Percentiles rank a stretch among this genome's conserved stretches.
These are phyloP conservation scores for Parmelia sp. DNA, from an alignment of 495 filamentous ascomycete genomes.

Conservation along the genomic window DNA sequence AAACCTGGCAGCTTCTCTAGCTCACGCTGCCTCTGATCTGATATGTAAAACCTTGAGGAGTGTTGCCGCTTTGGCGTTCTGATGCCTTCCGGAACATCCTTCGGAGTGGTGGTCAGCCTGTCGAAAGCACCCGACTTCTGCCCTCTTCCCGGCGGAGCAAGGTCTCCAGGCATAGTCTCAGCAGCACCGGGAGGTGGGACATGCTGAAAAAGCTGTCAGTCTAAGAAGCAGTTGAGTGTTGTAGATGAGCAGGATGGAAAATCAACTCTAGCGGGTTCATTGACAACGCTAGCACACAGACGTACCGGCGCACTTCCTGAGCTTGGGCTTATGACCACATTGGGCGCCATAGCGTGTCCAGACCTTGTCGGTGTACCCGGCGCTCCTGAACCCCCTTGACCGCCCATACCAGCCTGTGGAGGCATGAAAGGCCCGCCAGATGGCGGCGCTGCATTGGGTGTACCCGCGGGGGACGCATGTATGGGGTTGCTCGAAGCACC, in stretches of 20 bases:
- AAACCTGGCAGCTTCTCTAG: slow-evolving; percentile 98
- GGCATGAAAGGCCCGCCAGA: slow-evolving; percentile 31
- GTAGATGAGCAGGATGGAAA: background rate
- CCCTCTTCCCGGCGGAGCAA: slow-evolving; percentile 83
- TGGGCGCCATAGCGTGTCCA: slow-evolving; percentile 65
- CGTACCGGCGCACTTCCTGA: slow-evolving; percentile 64
- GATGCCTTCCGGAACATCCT: slow-evolving; percentile 91
- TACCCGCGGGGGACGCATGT: slow-evolving; percentile 34
- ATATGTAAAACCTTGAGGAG: slow-evolving; percentile 96
- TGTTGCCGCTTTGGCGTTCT: slow-evolving; percentile 93
- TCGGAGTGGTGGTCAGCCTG: slow-evolving; percentile 84
- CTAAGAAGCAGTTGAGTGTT: slow-evolving; percentile 5
- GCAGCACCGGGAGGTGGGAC: slow-evolving; percentile 85
- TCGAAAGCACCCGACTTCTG: slow-evolving; percentile 87
- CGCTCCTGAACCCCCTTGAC: slow-evolving; percentile 47
- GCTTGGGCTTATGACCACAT: slow-evolving; percentile 92
- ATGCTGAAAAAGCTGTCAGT: slow-evolving; percentile 51
- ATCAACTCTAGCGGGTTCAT: background rate
- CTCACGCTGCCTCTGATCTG: slow-evolving; percentile 81
- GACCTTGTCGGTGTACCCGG: slow-evolving; percentile 63
- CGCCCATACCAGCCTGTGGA: slow-evolving; percentile 30
- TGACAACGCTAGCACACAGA: slow-evolving; percentile 29
- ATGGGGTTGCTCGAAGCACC: slow-evolving; percentile 37
- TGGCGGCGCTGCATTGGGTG: slow-evolving; percentile 34
- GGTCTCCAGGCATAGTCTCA: slow-evolving; percentile 97